Percentiles rank a stretch among this genome's conserved stretches.
These are phyloP conservation scores for Phytophthora cryptogea DNA, from an alignment of 352 stramenopile species.

Conservation along the genomic window DNA sequence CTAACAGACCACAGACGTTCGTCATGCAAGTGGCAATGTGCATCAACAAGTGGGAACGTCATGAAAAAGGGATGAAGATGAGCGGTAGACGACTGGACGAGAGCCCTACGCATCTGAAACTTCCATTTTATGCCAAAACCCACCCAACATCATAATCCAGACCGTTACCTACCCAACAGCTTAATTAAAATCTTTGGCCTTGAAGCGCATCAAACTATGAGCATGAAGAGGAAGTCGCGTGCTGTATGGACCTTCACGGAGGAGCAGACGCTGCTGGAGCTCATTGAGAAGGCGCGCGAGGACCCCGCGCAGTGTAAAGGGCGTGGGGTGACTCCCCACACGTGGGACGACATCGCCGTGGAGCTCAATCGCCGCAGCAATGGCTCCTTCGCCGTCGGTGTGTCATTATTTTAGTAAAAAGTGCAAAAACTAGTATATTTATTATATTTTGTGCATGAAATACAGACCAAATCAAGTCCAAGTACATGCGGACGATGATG, in stretches of 20 bases:
- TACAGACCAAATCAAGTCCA: conserved; percentile 44
- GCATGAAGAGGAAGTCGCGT: conserved; percentile 21
- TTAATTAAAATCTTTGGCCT: conserved; percentile 15
- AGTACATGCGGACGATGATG: conserved; percentile 37
- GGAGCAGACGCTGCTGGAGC: conserved; percentile 39
- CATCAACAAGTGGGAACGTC: conserved; percentile 47
- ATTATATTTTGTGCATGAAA: neutral
- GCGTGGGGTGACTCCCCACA: conserved; percentile 21
- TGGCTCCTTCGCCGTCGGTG: conserved; percentile 34
- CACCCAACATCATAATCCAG: conserved; percentile 11
- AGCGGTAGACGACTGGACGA: neutral
- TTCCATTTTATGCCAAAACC: neutral
- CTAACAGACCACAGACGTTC: conserved; percentile 27
- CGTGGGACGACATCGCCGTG: conserved; percentile 28
- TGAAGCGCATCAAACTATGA: conserved; percentile 30
- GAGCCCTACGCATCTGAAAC: neutral
- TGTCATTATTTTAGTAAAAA: conserved; percentile 3
- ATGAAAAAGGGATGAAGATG: conserved; percentile 21
- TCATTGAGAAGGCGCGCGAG: conserved; percentile 38
- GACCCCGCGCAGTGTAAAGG: conserved; percentile 25
- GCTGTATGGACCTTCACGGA: conserved; percentile 26
- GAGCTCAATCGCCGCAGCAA: conserved; percentile 35
- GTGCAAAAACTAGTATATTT: conserved; percentile 2
- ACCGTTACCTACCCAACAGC: conserved; percentile 11
- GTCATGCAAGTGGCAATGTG: conserved; percentile 81